phyloP scores from a whole-genome alignment of 2,329 filamentous ascomycete genomes.

The Fusarium sp. region DNA sequence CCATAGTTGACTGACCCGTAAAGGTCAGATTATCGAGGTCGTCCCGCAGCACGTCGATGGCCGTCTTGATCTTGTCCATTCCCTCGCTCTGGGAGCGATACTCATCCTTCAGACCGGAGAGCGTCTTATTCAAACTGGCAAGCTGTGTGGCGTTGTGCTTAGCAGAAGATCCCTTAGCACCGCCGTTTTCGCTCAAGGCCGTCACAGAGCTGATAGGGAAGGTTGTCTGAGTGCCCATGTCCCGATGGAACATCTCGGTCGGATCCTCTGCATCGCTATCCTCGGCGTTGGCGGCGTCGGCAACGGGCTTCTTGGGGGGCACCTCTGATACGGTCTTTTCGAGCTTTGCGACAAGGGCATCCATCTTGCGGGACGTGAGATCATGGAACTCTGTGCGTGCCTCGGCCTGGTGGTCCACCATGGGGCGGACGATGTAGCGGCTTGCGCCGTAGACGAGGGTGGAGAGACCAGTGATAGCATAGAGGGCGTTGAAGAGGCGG shows the following conservation, averaged over 20 bases:
- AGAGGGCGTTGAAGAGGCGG: constrained; percentile 69
- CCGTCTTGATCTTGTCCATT: constrained; percentile 63
- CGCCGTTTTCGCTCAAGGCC: constrained; percentile 13
- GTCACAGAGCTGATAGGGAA: constrained; percentile 40
- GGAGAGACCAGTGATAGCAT: constrained; percentile 68
- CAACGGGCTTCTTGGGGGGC: constrained; percentile 53
- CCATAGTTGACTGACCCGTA: constrained; percentile 53
- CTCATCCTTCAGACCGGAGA: constrained; percentile 58
- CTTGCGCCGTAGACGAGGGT: constrained; percentile 77
- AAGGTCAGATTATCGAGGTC: constrained; percentile 74
- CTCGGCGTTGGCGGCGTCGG: constrained; percentile 45
- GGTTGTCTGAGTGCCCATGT: constrained; percentile 83
- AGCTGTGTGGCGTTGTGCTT: constrained; percentile 59
- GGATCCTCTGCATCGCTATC: constrained; percentile 70
- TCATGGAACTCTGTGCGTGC: constrained; percentile 66
- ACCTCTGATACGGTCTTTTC: constrained; percentile 71
- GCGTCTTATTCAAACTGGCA: constrained; percentile 54
- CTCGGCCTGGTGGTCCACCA: constrained; percentile 64
- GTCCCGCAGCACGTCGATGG: constrained; percentile 70
- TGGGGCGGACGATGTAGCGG: constrained; percentile 75
- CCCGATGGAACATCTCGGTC: constrained; percentile 83
- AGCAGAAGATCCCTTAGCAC: constrained; percentile 42
- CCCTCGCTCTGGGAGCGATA: constrained; percentile 60
- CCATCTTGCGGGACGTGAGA: constrained; percentile 60
- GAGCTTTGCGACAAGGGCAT: constrained; percentile 61